Conservation (phyloP, 2,329 filamentous ascomycete species). For the Xylaria sp. region DNA sequence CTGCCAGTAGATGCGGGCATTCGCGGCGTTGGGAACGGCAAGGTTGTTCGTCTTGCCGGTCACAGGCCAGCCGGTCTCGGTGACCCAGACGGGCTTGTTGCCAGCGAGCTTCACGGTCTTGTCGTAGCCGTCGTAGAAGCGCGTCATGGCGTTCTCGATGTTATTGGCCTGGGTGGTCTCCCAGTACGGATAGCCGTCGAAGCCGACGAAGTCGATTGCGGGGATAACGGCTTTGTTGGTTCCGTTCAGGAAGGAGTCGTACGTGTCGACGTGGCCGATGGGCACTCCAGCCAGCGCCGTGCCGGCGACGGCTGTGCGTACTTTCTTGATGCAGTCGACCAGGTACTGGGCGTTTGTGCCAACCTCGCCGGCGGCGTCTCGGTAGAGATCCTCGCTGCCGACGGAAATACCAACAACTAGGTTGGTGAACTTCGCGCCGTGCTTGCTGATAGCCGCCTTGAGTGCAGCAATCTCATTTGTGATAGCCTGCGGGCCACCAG, state of each 20-base stretch:
- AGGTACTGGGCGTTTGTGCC: slow-evolving; percentile 52
- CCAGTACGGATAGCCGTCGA: slow-evolving; percentile 61
- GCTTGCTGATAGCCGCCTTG: slow-evolving; percentile 51
- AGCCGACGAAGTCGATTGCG: slow-evolving; percentile 59
- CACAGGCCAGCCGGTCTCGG: slow-evolving; percentile 64
- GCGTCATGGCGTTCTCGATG: slow-evolving; percentile 50
- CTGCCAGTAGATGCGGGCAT: slow-evolving; percentile 49
- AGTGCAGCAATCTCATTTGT: slow-evolving; percentile 57
- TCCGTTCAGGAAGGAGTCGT: slow-evolving; percentile 56
- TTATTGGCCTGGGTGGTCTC: slow-evolving; percentile 48
- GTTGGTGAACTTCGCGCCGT: slow-evolving; percentile 49
- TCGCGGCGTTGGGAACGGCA: slow-evolving; percentile 53
- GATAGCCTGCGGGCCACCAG: slow-evolving; percentile 44
- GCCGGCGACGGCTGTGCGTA: slow-evolving; percentile 54
- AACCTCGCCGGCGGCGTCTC: slow-evolving; percentile 47
- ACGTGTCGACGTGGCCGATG: slow-evolving; percentile 63
- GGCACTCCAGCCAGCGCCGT: slow-evolving; percentile 44
- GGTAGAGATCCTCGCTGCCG: slow-evolving; percentile 62
- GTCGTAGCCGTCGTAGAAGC: slow-evolving; percentile 49
- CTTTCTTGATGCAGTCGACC: slow-evolving; percentile 61
- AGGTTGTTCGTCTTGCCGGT: slow-evolving; percentile 50
- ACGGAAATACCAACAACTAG: slow-evolving; percentile 60
- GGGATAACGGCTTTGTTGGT: slow-evolving; percentile 56
- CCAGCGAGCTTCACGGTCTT: slow-evolving; percentile 59
- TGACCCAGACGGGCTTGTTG: slow-evolving; percentile 64